Evolutionary conservation across 441 rosid genomes (phyloP).

Genomic region (Eutrema salsugineum): DNA sequence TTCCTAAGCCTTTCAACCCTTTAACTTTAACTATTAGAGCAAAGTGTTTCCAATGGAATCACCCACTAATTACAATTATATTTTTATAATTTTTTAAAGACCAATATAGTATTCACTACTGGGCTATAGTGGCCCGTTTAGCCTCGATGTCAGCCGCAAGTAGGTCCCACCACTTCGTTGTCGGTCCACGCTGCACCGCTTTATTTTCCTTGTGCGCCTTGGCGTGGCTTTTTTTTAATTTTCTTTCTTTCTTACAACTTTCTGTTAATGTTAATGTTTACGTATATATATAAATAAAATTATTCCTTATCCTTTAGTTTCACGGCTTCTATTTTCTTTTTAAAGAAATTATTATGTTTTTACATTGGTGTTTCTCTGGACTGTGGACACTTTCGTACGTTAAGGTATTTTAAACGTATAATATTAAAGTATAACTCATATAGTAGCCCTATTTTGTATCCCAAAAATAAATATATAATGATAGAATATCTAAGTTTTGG

Average conservation of each 20-base stretch:
- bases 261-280: not conserved
- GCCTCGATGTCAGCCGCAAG: conserved; percentile 43
- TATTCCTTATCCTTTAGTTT: conserved; percentile 2
- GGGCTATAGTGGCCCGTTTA: conserved; percentile 24
- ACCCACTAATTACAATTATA: not conserved
- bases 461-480: too few relatives aligned
- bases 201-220: conserved; percentile 41
- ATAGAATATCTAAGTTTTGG: too few relatives aligned
- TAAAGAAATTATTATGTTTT: not conserved
- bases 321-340: conserved; percentile 10
- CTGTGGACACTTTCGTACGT: conserved; percentile 13
- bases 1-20: too few relatives aligned
- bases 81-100: not conserved
- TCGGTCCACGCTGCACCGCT: conserved; percentile 65
- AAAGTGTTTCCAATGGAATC: not conserved
- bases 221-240: conserved; percentile 36
- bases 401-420: not conserved
- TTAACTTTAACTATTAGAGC: too few relatives aligned
- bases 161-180: conserved; percentile 45
- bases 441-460: too few relatives aligned
- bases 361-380: not conserved
- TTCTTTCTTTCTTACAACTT: conserved; percentile 7
- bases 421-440: not conserved
- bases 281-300: not conserved
- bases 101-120: not conserved